These are phyloP conservation scores for Quercus dentata DNA, from an alignment of 306 rosid genomes.

Conservation along the genomic window DNA sequence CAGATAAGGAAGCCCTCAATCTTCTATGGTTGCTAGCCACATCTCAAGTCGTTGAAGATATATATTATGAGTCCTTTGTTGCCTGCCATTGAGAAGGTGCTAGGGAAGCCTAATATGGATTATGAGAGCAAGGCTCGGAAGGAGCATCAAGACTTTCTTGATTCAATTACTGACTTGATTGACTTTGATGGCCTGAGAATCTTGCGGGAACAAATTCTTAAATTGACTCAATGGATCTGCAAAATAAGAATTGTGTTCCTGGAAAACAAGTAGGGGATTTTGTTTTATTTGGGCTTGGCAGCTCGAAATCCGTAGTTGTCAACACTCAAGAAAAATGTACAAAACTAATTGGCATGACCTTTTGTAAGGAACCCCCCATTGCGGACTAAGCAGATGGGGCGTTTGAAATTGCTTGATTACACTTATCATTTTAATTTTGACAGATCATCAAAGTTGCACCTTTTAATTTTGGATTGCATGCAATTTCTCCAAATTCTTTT, in stretches of 20 bases:
- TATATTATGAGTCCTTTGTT: conserved; percentile 20
- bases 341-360: conserved; percentile 41
- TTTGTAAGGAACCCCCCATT: not conserved
- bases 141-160: not conserved
- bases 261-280: conserved; percentile 28
- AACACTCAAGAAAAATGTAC: conserved; percentile 23
- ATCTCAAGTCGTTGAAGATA: conserved; percentile 77
- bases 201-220: conserved; percentile 10
- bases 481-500: too few species aligned
- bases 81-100: too few species aligned
- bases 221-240: conserved; percentile 16
- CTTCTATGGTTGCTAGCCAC: conserved; percentile 88
- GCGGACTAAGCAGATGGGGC: too few species aligned
- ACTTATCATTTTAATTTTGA: too few species aligned
- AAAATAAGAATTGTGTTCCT: conserved; percentile 23
- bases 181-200: conserved; percentile 4
- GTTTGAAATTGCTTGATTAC: too few species aligned
- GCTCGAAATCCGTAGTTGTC: conserved; percentile 16
- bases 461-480: too few species aligned
- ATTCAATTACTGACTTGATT: too few species aligned
- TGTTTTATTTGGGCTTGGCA: conserved; percentile 23
- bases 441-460: too few species aligned
- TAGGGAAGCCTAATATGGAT: too few species aligned
- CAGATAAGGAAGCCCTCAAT: conserved; percentile 61
- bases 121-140: too few species aligned